A percentile compares a stretch with the other conserved stretches of the same genome.
Conservation (phyloP, 176 grass and related monocot genomes). For the Neostapfia colusana region DNA sequence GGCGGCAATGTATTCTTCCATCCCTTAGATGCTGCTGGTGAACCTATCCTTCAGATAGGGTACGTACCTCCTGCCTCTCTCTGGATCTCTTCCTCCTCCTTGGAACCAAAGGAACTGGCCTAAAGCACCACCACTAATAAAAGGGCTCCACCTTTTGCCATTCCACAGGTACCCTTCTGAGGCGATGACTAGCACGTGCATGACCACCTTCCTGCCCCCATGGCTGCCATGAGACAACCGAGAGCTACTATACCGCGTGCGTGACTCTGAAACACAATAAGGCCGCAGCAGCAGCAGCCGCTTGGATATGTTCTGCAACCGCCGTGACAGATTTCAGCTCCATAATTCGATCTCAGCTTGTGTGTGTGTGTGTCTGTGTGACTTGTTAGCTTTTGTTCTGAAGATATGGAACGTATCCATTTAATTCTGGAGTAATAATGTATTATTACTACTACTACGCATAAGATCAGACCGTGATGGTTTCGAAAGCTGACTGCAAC, state of each 20-base stretch:
- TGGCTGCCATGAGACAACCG: conserved; percentile 75
- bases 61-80: conserved; percentile 17
- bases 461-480: background rate
- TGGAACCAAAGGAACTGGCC: background rate
- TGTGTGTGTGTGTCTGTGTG: background rate
- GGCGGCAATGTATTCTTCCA: conserved; percentile 75
- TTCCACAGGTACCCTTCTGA: conserved; percentile 77
- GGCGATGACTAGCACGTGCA: conserved; percentile 61
- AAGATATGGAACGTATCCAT: background rate
- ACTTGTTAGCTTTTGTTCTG: background rate
- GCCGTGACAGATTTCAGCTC: background rate
- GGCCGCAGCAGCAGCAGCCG: background rate
- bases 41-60: conserved; percentile 94
- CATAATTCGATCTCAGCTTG: conserved; percentile 9
- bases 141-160: too few relatives aligned
- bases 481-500: background rate
- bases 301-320: conserved; percentile 4
- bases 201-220: conserved; percentile 67
- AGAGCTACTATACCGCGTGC: background rate
- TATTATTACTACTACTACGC: background rate
- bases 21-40: conserved; percentile 57
- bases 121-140: background rate
- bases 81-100: background rate
- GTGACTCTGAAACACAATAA: conserved; percentile 45
- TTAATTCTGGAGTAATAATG: background rate